Conservation (phyloP, 2,329 filamentous ascomycete genomes). For the Fusarium oxysporum region DNA sequence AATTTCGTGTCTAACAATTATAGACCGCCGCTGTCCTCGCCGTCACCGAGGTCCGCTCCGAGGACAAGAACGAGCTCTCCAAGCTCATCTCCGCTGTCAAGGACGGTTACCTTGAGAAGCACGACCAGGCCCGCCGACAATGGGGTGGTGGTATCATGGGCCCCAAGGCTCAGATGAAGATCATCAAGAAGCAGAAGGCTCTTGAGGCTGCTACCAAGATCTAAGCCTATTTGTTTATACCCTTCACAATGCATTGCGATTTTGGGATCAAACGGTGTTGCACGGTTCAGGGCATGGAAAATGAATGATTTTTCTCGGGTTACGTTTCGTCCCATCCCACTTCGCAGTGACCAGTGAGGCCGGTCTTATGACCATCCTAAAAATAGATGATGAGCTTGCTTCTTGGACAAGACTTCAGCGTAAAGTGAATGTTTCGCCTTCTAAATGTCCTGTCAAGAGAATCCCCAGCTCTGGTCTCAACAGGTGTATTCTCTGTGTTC, state of each 20-base stretch:
- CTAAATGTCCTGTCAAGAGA: no score
- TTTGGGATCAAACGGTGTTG: conserved; percentile 55
- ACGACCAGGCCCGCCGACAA: conserved; percentile 88
- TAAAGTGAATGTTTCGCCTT: conserved; percentile 7
- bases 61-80: conserved; percentile 98
- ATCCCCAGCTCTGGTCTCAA: not conserved
- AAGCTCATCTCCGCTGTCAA: conserved; percentile 97
- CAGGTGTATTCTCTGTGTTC: no score
- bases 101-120: conserved; percentile 97
- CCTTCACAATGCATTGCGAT: conserved; percentile 54
- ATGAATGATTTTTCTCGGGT: conserved; percentile 56
- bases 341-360: conserved; percentile 47
- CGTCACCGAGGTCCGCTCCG: conserved; percentile 93
- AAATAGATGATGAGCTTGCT: conserved; percentile 52
- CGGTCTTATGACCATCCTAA: conserved; percentile 45
- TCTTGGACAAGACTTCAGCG: conserved; percentile 37
- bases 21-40: conserved; percentile 96
- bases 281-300: conserved; percentile 57
- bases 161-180: conserved; percentile 85
- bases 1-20: conserved; percentile 44
- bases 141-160: conserved; percentile 99
- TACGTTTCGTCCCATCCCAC: conserved; percentile 47
- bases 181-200: conserved; percentile 92
- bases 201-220: conserved; percentile 97
- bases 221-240: conserved; percentile 67